These are phyloP conservation scores for Centaurea solstitialis DNA, from an alignment of 129 eudicot genomes.

Conservation along the genomic window DNA sequence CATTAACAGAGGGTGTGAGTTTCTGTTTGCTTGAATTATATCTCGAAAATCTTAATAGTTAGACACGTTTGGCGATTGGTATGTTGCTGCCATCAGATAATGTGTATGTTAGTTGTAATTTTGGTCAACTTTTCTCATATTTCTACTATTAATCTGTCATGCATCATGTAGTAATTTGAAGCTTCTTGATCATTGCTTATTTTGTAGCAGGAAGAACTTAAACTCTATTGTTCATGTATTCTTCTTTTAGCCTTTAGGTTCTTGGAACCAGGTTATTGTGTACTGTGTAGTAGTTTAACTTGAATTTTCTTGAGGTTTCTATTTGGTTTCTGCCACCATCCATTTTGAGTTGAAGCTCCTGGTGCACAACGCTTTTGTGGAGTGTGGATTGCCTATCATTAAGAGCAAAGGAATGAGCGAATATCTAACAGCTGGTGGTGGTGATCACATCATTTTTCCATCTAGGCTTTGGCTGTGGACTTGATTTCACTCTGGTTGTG, in stretches of 20 bases:
- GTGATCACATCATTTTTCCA: neutral
- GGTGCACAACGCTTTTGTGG: neutral
- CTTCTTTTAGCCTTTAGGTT: slow-evolving; percentile 1
- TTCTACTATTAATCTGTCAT: neutral
- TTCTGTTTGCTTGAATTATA: neutral
- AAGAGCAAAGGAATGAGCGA: neutral
- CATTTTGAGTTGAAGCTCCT: neutral
- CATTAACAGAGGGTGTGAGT: neutral
- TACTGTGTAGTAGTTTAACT: neutral
- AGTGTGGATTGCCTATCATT: neutral
- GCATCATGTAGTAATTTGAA: neutral
- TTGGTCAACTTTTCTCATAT: neutral
- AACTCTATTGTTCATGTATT: neutral
- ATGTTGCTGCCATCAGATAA: neutral
- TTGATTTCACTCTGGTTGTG: neutral
- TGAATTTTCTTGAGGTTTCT: neutral
- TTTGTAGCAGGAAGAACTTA: neutral
- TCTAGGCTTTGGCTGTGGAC: neutral
- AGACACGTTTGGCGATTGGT: neutral
- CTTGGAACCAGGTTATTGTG: neutral
- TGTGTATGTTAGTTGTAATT: neutral
- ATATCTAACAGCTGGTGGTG: neutral
- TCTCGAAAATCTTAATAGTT: neutral
- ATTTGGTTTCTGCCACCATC: neutral
- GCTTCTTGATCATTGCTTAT: neutral